Evolutionary conservation across 768 basidiomycete species (phyloP), one percentile per base, ranked within the genome.

Genomic region (Serendipita indica): DNA sequence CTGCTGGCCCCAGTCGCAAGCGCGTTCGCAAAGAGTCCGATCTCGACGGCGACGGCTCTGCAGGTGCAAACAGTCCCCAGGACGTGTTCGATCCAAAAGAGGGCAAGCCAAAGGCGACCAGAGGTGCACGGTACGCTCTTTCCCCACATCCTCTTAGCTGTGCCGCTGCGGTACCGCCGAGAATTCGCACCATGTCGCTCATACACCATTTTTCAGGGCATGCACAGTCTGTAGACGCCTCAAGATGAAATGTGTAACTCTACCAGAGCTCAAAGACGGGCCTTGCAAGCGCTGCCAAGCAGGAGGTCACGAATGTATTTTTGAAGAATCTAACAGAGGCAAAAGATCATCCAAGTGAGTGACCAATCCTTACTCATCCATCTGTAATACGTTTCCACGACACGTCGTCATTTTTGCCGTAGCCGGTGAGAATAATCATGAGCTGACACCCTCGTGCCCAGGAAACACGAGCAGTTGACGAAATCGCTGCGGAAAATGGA

Each of bases 281-380:
- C 86, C 86, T 0, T 96, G 91, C 73, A 93, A 91, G 66, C 83
- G 91, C 20, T 96, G 91, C 65, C 71, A 73, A 45, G 66, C 81
- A 0, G 84, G 86, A 18, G 80, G 80, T 63, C 86, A 93, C 65
- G 89, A 94, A 64, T 99, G 96, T 67, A 80, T 96, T 41, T 98
- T 99, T 63, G 92, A 98, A 72, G 94, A 97, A 69, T 90, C 87
- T 1, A 93, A 97, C 68, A 79, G 96, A 49, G 96, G 96, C 39
- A 94, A 93, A 69, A 81, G 89, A 10, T 81, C 86, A 20, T 79
- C 84, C 58, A 89, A 88, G 88, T 89, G 70, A 63, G 77, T 65
- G 20, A 41, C 58, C 22, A 28, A 7, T n/a, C 33, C 27, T 18
- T 12, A 22, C 25, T 39, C 20, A 46, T 49, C 5, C 10, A 18